phyloP scores from a whole-genome alignment of 2,329 filamentous ascomycete genomes.

The Cladosporium austrohemisphaericum region DNA sequence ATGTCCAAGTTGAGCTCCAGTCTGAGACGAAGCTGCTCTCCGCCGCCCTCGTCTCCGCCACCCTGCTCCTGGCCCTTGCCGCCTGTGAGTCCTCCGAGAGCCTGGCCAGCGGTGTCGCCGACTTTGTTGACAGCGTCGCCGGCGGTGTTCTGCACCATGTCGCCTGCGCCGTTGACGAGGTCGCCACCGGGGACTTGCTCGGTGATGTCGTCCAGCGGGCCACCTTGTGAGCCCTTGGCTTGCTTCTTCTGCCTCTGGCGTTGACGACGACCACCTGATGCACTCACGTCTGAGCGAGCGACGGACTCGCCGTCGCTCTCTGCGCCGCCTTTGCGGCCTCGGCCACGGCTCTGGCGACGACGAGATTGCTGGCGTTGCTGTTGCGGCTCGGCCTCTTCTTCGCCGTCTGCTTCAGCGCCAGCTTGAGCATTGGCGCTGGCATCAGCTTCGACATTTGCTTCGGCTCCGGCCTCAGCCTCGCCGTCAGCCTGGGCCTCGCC shows the following conservation, averaged over 20 bases:
- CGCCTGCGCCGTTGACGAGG: conserved; percentile 49
- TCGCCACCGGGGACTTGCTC: conserved; percentile 53
- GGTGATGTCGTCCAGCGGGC: conserved; percentile 54
- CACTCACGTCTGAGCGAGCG: conserved; percentile 52
- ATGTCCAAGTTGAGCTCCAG: conserved; percentile 61
- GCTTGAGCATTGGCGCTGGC: conserved; percentile 45
- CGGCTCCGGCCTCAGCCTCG: conserved; percentile 32
- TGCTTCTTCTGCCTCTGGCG: conserved; percentile 51
- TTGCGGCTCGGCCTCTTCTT: conserved; percentile 42
- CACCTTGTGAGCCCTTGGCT: conserved; percentile 40
- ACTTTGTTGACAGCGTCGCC: conserved; percentile 44
- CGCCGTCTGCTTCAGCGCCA: conserved; percentile 36
- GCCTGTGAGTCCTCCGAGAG: conserved; percentile 47
- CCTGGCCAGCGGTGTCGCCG: conserved; percentile 43
- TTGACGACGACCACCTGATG: conserved; percentile 53
- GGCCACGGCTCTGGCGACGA: conserved; percentile 49
- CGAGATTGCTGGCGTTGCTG: conserved; percentile 38
- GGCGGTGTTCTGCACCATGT: conserved; percentile 55
- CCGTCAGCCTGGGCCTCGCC: conserved; percentile 37
- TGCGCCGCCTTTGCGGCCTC: conserved; percentile 40
- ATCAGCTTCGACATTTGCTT: conserved; percentile 36
- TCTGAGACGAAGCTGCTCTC: conserved; percentile 53
- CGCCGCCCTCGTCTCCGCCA: conserved; percentile 37
- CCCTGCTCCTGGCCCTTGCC: conserved; percentile 31
- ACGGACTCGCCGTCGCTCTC: conserved; percentile 54